These are phyloP conservation scores for Coprinopsis cinerea DNA, from an alignment of 768 basidiomycete species.

Conservation along the genomic window DNA sequence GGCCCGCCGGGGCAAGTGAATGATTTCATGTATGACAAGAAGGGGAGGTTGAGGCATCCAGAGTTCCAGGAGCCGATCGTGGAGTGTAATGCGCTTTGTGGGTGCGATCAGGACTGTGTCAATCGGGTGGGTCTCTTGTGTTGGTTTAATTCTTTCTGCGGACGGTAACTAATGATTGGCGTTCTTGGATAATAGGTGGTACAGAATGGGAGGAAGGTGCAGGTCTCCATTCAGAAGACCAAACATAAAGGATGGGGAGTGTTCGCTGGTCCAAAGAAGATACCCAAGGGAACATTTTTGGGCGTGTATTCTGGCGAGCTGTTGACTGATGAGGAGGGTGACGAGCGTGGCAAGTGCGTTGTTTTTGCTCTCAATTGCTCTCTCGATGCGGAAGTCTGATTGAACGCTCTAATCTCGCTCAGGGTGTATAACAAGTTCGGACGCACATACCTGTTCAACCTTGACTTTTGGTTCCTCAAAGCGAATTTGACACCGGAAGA, in stretches of 20 bases:
- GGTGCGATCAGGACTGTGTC: constrained; percentile 73
- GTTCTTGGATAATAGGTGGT: constrained; percentile 52
- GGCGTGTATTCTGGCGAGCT: constrained; percentile 87
- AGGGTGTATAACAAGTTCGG: constrained; percentile 74
- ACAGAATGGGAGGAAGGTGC: constrained; percentile 66
- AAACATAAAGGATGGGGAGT: constrained; percentile 83
- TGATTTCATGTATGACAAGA: constrained; percentile 68
- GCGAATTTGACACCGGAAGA: too few relatives aligned
- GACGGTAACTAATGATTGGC: not conserved
- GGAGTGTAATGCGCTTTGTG: constrained; percentile 82
- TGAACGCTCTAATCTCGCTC: constrained; percentile 7
- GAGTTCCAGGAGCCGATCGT: constrained; percentile 57
- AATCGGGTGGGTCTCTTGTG: constrained; percentile 57
- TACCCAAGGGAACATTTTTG: constrained; percentile 64
- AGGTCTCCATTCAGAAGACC: constrained; percentile 66
- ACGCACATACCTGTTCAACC: constrained; percentile 74
- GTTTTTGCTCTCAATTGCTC: not conserved
- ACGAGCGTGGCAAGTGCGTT: constrained; percentile 61
- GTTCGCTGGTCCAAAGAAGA: constrained; percentile 58
- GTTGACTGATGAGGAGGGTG: constrained; percentile 59
- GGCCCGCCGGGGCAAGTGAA: constrained; percentile 2
- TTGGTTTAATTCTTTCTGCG: not conserved
- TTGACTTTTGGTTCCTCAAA: constrained; percentile 71
- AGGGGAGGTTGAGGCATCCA: constrained; percentile 41
- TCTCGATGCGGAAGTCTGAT: not conserved